A percentile compares a stretch with the other conserved stretches of the same genome.
Evolutionary conservation across 192 early-diverging fungal species (phyloP).

Genomic region (Podila minutissima): DNA sequence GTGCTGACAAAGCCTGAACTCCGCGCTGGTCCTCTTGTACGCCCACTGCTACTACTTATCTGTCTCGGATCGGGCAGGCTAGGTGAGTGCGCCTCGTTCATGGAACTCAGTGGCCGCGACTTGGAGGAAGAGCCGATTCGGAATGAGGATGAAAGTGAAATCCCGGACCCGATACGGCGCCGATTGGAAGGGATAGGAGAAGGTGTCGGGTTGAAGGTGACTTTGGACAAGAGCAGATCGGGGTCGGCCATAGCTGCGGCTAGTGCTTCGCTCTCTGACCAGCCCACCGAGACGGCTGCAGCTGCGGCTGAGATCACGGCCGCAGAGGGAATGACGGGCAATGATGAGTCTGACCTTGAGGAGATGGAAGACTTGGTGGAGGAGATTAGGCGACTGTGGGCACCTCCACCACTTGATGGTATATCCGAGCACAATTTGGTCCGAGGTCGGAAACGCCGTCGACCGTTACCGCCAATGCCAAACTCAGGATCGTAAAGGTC

Average conservation of each 20-base stretch:
- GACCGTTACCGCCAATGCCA: slow-evolving; percentile 23
- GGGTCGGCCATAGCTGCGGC: slow-evolving; percentile 14
- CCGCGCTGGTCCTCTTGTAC: too few species aligned
- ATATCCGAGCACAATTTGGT: background rate
- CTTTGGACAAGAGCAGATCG: background rate
- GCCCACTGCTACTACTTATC: too few species aligned
- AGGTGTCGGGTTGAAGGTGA: background rate
- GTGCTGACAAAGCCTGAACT: too few species aligned
- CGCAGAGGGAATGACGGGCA: slow-evolving; percentile 11
- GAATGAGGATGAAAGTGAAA: background rate
- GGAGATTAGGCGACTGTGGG: background rate
- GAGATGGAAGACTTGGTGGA: background rate
- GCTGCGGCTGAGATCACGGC: slow-evolving; percentile 33
- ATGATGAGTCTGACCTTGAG: background rate
- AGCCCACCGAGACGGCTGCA: slow-evolving; percentile 22
- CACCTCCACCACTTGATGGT: too few species aligned
- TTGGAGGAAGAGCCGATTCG: background rate
- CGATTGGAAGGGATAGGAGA: background rate
- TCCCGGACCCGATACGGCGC: background rate
- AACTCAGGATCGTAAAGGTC: slow-evolving; percentile 40
- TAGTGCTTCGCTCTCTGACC: slow-evolving; percentile 31
- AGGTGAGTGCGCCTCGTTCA: too few species aligned
- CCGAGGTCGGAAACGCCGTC: background rate
- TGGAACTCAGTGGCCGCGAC: background rate
- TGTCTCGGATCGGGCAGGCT: too few species aligned